These are phyloP conservation scores for Avena eriantha DNA, from an alignment of 176 grass and related monocot species.

Conservation along the genomic window DNA sequence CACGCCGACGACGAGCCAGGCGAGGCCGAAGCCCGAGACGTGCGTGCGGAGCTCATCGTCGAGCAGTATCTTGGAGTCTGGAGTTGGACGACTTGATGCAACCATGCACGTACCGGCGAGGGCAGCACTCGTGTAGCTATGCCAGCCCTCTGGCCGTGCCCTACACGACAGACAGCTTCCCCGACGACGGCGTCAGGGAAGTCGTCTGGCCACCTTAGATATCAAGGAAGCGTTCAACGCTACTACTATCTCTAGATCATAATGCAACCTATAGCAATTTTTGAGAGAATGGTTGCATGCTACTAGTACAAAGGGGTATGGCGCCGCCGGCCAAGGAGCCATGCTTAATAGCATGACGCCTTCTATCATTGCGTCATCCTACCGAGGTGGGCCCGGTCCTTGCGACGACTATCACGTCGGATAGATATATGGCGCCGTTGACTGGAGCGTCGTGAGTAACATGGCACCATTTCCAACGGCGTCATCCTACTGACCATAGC, in stretches of 20 bases:
- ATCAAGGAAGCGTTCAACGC: background rate
- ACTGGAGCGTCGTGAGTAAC: no score
- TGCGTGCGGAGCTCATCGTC: constrained; percentile 81
- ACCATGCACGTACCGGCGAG: constrained; percentile 88
- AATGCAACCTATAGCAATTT: background rate
- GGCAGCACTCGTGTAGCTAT: constrained; percentile 88
- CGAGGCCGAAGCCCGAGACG: constrained; percentile 87
- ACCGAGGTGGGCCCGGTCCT: no score
- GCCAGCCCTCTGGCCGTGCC: constrained; percentile 71
- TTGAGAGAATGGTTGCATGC: no score
- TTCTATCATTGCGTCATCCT: no score
- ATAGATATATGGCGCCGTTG: no score
- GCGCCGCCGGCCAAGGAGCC: no score
- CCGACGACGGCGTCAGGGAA: constrained; percentile 65
- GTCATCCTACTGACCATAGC: no score
- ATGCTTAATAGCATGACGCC: no score
- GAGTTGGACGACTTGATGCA: constrained; percentile 67
- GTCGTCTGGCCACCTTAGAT: constrained; percentile 66
- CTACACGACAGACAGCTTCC: constrained; percentile 76
- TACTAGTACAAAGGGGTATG: no score
- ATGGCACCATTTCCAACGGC: no score
- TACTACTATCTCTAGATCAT: background rate
- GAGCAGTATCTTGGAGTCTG: constrained; percentile 71
- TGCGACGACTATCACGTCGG: no score
- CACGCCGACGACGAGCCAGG: constrained; percentile 68